A percentile compares a stretch with the other conserved stretches of the same genome.
Evolutionary conservation across 345 rosid species (phyloP).

Genomic region (Rhizophora mangle): DNA sequence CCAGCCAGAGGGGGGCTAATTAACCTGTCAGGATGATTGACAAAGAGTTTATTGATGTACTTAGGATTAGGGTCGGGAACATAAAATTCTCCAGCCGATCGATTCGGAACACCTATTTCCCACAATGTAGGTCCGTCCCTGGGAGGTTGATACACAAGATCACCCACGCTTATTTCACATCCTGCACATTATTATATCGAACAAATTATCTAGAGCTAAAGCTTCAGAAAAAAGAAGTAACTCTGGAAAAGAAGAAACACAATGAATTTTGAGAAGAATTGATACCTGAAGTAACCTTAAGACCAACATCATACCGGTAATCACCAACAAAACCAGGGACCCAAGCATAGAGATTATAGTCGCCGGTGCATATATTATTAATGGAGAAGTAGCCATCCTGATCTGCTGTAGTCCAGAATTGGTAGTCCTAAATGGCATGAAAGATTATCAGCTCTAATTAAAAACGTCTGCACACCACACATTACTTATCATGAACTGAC

Average conservation of each 20-base stretch:
- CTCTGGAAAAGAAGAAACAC: background rate
- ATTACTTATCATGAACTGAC: too few species aligned
- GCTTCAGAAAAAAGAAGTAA: background rate
- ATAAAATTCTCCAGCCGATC: slow-evolving; percentile 26
- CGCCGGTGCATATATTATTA: slow-evolving; percentile 13
- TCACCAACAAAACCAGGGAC: slow-evolving; percentile 32
- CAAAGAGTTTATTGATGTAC: slow-evolving; percentile 20
- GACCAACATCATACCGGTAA: slow-evolving; percentile 11
- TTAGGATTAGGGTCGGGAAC: slow-evolving; percentile 27
- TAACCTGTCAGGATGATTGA: slow-evolving; percentile 35
- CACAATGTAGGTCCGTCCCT: slow-evolving; percentile 31
- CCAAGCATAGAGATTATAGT: slow-evolving; percentile 26
- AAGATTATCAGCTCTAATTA: too few species aligned
- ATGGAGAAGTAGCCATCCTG: slow-evolving; percentile 19
- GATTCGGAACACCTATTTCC: slow-evolving; percentile 34
- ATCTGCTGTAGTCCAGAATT: slow-evolving; percentile 26
- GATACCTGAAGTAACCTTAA: slow-evolving; percentile 18
- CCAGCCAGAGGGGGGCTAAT: too few species aligned
- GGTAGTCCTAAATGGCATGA: slow-evolving; percentile 7
- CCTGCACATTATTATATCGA: slow-evolving; percentile 6
- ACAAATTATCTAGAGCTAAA: background rate
- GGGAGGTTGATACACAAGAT: slow-evolving; percentile 26
- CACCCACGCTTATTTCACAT: slow-evolving; percentile 14
- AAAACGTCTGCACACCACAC: too few species aligned
- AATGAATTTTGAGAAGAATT: background rate